Conservation (phyloP, 225 moss, liverwort and hornwort genomes). For the Pseudoscleropodium purum region DNA sequence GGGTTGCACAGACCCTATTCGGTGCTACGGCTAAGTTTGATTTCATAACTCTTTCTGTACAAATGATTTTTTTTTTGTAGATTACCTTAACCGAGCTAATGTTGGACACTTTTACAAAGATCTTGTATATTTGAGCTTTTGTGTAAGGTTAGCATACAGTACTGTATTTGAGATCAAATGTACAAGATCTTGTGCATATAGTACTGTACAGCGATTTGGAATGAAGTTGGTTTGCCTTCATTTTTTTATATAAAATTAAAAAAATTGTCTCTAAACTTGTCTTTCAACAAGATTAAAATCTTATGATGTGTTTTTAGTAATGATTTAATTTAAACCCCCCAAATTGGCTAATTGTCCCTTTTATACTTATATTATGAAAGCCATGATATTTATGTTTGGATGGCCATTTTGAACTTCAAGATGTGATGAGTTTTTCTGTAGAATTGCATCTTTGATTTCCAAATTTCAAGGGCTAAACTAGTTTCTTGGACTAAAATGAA, state of each 20-base stretch:
- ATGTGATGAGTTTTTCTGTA: background rate
- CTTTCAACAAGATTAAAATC: background rate
- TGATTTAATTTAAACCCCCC: background rate
- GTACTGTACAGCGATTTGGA: background rate
- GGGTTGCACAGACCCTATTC: slow-evolving; percentile 72
- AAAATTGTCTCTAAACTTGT: background rate
- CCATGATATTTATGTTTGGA: background rate
- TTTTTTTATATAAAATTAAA: background rate
- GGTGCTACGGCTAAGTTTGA: slow-evolving; percentile 66
- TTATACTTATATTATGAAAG: background rate
- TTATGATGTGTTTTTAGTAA: background rate
- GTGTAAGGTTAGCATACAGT: background rate
- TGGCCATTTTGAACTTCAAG: background rate
- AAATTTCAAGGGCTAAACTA: background rate
- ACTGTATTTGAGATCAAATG: no score
- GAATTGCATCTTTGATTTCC: background rate
- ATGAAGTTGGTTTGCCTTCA: background rate
- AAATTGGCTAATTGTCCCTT: background rate
- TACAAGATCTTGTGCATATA: no score
- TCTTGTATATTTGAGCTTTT: background rate
- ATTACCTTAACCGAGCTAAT: background rate
- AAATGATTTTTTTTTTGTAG: background rate
- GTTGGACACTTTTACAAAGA: background rate
- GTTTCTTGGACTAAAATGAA: background rate
- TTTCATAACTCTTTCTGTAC: background rate